Evolutionary conservation across 345 rosid genomes (phyloP).

Genomic region (Excoecaria agallocha): DNA sequence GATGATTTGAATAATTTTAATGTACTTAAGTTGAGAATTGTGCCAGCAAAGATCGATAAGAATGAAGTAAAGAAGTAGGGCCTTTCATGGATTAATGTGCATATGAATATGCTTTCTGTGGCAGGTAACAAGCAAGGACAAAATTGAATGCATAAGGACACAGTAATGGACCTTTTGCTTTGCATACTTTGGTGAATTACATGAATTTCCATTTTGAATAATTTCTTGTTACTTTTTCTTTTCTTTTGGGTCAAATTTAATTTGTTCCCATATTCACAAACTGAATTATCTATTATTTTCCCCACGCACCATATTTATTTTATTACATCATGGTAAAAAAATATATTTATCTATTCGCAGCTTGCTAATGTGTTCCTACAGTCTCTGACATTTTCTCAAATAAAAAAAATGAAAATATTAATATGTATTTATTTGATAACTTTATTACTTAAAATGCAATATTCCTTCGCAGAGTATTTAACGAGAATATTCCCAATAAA

Average conservation of each 20-base stretch:
- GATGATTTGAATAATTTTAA: not conserved
- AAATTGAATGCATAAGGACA: not conserved
- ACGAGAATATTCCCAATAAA: too few relatives aligned
- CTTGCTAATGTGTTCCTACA: too few relatives aligned
- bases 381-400: too few relatives aligned
- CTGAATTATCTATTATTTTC: not conserved
- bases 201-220: not conserved
- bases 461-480: too few relatives aligned
- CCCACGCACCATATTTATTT: not conserved
- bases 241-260: not conserved
- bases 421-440: too few relatives aligned
- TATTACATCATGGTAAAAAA: too few relatives aligned
- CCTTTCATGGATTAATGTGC: constrained; percentile 4
- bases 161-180: too few relatives aligned
- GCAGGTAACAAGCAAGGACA: not conserved
- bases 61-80: not conserved
- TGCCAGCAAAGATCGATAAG: not conserved
- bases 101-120: not conserved
- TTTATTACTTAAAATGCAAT: too few relatives aligned
- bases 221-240: not conserved
- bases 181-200: too few relatives aligned
- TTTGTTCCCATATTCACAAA: not conserved
- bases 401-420: too few relatives aligned
- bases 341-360: too few relatives aligned
- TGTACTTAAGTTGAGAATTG: constrained; percentile 6